phyloP scores from a whole-genome alignment of 768 basidiomycete species.

The Gloeostereum incarnatum region DNA sequence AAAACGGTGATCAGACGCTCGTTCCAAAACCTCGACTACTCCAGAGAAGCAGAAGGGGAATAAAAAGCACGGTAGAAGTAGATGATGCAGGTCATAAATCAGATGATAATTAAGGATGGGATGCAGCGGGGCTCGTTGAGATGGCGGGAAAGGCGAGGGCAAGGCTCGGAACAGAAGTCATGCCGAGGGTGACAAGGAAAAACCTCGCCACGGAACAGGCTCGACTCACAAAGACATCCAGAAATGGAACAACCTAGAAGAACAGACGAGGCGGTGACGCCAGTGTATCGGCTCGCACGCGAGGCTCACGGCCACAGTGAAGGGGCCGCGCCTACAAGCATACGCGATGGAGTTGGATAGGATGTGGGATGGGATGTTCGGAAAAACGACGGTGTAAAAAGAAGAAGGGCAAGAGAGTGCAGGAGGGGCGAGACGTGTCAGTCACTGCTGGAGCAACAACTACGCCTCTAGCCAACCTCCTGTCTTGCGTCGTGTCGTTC shows the following conservation, averaged over 20 bases:
- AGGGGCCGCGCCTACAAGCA: slow-evolving; percentile 74
- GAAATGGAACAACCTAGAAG: neutral
- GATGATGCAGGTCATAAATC: slow-evolving; percentile 10
- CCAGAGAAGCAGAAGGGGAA: slow-evolving; percentile 7
- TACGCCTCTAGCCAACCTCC: slow-evolving; percentile 16
- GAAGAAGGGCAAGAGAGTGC: slow-evolving; percentile 51
- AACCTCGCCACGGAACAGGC: neutral
- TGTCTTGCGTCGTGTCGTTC: slow-evolving; percentile 72
- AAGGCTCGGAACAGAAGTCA: neutral
- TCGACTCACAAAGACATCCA: neutral
- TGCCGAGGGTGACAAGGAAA: neutral
- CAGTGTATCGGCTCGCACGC: slow-evolving; percentile 68
- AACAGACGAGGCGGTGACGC: slow-evolving; percentile 30
- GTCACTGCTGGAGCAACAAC: slow-evolving; percentile 27
- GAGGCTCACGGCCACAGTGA: slow-evolving; percentile 76
- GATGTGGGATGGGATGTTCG: slow-evolving; percentile 34
- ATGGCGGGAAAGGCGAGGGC: neutral
- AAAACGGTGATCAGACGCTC: slow-evolving; percentile 39
- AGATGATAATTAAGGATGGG: slow-evolving; percentile 7
- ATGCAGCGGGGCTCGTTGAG: neutral
- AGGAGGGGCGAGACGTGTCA: slow-evolving; percentile 39
- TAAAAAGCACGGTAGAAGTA: slow-evolving; percentile 6
- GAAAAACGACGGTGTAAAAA: slow-evolving; percentile 26
- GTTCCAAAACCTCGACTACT: slow-evolving; percentile 14
- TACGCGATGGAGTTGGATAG: slow-evolving; percentile 38